Evolutionary conservation across 225 moss, liverwort and hornwort genomes (phyloP).

Genomic region (Bryum argenteum): DNA sequence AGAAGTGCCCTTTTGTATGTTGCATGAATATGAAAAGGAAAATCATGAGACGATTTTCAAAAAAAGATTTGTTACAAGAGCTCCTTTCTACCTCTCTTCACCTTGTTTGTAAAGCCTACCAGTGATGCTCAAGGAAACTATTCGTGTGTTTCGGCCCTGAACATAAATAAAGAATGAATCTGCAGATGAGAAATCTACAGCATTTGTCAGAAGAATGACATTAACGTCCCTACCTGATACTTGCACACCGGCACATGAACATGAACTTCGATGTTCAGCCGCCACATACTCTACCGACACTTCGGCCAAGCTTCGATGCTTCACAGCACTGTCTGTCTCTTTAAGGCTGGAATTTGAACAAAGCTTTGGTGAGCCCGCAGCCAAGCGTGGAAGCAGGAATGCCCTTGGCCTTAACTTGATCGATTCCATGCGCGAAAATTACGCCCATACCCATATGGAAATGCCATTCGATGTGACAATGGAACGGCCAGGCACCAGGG

Average conservation of each 20-base stretch:
- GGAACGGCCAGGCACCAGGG: constrained; percentile 69
- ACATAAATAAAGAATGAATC: too few relatives aligned
- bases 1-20: too few relatives aligned
- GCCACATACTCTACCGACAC: neutral
- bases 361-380: constrained; percentile 50
- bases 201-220: constrained; percentile 23
- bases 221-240: constrained; percentile 28
- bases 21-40: too few relatives aligned
- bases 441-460: constrained; percentile 78
- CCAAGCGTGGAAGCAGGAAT: constrained; percentile 50
- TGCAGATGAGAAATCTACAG: neutral
- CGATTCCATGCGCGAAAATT: constrained; percentile 58
- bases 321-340: neutral
- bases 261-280: too few relatives aligned
- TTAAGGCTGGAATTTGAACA: constrained; percentile 20
- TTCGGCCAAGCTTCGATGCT: too few relatives aligned
- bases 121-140: too few relatives aligned
- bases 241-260: neutral
- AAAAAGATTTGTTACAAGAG: too few relatives aligned
- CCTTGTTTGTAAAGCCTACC: too few relatives aligned
- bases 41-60: too few relatives aligned
- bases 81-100: too few relatives aligned
- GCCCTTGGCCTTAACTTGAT: constrained; percentile 10
- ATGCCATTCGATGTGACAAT: constrained; percentile 68
- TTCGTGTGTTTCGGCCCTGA: too few relatives aligned